phyloP scores from a whole-genome alignment of 768 basidiomycete genomes.

The Mycena indigotica region DNA sequence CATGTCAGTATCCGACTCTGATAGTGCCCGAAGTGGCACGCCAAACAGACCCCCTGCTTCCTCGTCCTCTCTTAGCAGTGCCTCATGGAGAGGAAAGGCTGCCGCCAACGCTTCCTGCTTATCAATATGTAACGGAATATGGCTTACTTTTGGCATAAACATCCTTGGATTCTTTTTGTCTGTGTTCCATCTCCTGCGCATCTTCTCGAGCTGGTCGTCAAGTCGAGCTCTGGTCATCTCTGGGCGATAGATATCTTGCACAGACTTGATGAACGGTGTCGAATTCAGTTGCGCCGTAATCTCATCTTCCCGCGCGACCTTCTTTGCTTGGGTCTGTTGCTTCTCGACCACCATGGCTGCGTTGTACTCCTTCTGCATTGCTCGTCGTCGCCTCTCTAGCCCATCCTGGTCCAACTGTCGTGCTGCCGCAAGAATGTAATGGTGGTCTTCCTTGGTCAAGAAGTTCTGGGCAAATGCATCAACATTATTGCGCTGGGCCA shows the following conservation, averaged over 20 bases:
- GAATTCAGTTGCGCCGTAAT: slow-evolving; percentile 1
- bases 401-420: not conserved
- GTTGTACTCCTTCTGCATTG: slow-evolving; percentile 7
- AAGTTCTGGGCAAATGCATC: slow-evolving; percentile 9
- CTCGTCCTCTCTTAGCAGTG: not conserved
- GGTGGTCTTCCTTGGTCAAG: slow-evolving; percentile 8
- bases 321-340: not conserved
- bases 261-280: slow-evolving; percentile 2
- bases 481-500: slow-evolving; percentile 5
- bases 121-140: not conserved
- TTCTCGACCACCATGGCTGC: not conserved
- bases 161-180: slow-evolving; percentile 1
- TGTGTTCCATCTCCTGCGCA: slow-evolving; percentile 4
- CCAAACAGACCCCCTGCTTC: not conserved
- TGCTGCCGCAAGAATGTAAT: not conserved
- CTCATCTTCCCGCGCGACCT: slow-evolving; percentile 1
- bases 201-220: slow-evolving; percentile 12
- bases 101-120: slow-evolving; percentile 8
- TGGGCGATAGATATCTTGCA: not conserved
- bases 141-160: not conserved
- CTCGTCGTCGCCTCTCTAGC: not conserved
- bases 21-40: not conserved
- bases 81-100: not conserved
- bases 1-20: not conserved
- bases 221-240: slow-evolving; percentile 10